These are phyloP conservation scores for Cladophialophora yegresii DNA, from an alignment of 2,329 filamentous ascomycete species.

Conservation along the genomic window DNA sequence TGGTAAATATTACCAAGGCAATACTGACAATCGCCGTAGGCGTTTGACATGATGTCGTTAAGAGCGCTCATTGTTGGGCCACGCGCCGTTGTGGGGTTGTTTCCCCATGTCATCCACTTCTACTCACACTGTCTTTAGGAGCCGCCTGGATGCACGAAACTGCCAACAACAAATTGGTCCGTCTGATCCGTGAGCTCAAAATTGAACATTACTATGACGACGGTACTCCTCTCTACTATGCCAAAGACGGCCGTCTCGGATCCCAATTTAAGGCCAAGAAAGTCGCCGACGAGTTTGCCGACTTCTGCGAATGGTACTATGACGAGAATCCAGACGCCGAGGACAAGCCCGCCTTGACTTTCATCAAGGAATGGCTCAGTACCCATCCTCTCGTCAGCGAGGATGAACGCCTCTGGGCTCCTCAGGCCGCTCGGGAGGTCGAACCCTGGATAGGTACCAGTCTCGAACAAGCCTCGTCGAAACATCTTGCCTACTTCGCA, in stretches of 20 bases:
- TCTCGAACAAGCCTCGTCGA: constrained; percentile 47
- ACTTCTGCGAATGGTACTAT: constrained; percentile 48
- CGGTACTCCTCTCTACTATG: constrained; percentile 47
- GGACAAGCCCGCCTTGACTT: constrained; percentile 46
- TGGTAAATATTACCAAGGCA: constrained; percentile 42
- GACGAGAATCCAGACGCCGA: constrained; percentile 46
- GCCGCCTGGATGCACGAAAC: constrained; percentile 53
- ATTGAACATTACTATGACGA: constrained; percentile 53
- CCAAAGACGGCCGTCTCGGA: constrained; percentile 47
- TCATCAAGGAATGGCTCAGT: constrained; percentile 46
- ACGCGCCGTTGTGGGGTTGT: constrained; percentile 35
- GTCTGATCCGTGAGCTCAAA: constrained; percentile 46
- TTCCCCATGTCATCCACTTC: constrained; percentile 24
- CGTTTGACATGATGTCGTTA: constrained; percentile 34
- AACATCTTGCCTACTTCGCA: constrained; percentile 49
- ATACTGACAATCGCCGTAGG: constrained; percentile 41
- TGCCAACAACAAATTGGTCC: constrained; percentile 48
- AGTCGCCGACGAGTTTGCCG: constrained; percentile 50
- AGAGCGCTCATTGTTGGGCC: constrained; percentile 35
- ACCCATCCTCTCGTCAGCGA: constrained; percentile 48
- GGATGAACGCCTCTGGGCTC: constrained; percentile 49
- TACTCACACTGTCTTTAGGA: constrained; percentile 39
- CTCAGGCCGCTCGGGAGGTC: constrained; percentile 48
- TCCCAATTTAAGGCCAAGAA: constrained; percentile 53
- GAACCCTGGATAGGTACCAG: constrained; percentile 50